Evolutionary conservation across 1,284 basidiomycete species (phyloP).

Genomic region (Ceratobasidium sp.): DNA sequence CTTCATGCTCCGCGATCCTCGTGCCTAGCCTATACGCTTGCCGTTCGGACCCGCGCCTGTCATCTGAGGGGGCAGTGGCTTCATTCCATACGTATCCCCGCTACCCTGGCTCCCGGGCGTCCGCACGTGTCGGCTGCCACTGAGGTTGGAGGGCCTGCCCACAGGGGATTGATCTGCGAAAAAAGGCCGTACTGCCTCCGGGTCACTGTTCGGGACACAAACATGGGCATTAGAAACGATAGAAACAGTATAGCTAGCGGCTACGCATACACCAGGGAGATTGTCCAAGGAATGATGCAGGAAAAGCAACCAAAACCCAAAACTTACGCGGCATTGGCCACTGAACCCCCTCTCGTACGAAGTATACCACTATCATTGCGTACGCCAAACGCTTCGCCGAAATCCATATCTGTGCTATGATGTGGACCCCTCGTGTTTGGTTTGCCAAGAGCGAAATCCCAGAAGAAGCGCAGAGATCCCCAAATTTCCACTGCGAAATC

Average conservation of each 20-base stretch:
- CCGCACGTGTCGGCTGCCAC: constrained; percentile 26
- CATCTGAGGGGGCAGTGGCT: constrained; percentile 18
- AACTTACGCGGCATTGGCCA: constrained; percentile 27
- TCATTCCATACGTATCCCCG: constrained; percentile 39
- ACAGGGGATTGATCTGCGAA: constrained; percentile 11
- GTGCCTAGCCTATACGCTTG: constrained; percentile 3
- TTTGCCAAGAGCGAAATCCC: constrained; percentile 64
- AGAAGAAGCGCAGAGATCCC: constrained; percentile 73
- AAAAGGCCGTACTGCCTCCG: constrained; percentile 39
- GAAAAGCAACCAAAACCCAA: neutral
- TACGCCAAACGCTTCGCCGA: constrained; percentile 68
- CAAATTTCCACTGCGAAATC: constrained; percentile 77
- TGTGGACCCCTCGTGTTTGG: constrained; percentile 59
- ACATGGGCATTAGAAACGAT: constrained; percentile 15
- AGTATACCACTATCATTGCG: constrained; percentile 11
- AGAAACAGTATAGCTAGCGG: neutral
- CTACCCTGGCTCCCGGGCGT: constrained; percentile 40
- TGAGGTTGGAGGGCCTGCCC: constrained; percentile 26
- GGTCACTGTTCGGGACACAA: constrained; percentile 31
- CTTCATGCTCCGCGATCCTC: neutral
- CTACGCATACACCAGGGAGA: neutral
- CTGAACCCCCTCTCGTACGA: constrained; percentile 24
- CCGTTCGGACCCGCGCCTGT: constrained; percentile 6
- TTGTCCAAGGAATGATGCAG: constrained; percentile 17
- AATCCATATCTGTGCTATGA: constrained; percentile 56